Conservation (phyloP, 371 early-diverging fungal species). For the Mortierella sp. region DNA sequence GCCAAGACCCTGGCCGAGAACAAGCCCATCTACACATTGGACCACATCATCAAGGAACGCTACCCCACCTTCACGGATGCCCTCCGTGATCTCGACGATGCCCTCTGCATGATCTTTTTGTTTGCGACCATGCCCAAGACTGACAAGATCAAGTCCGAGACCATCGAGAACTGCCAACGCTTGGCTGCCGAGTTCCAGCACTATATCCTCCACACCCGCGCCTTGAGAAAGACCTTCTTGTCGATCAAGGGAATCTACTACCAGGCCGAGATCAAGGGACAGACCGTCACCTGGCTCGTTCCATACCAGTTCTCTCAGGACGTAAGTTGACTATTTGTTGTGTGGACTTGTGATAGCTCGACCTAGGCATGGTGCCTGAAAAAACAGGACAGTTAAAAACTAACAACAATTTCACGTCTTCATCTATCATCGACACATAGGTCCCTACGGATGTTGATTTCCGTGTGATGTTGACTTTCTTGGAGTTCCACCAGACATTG, state of each 20-base stretch:
- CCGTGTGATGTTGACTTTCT: constrained; percentile 96
- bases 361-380: not conserved
- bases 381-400: not conserved
- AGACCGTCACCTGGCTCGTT: constrained; percentile 94
- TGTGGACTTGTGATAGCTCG: not conserved
- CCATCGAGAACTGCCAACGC: constrained; percentile 83
- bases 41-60: constrained; percentile 96
- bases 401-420: not conserved
- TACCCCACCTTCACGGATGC: constrained; percentile 97
- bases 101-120: constrained; percentile 93
- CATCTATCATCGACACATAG: constrained; percentile 35
- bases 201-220: constrained; percentile 84
- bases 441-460: constrained; percentile 96
- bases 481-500: constrained; percentile 94
- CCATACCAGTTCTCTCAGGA: constrained; percentile 94
- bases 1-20: constrained; percentile 82
- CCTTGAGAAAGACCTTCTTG: constrained; percentile 91
- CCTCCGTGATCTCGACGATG: constrained; percentile 96
- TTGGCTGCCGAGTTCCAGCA: constrained; percentile 92
- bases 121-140: constrained; percentile 91
- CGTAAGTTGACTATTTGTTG: constrained; percentile 55
- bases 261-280: constrained; percentile 96
- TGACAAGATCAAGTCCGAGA: constrained; percentile 72
- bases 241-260: constrained; percentile 99
- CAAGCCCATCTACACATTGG: constrained; percentile 86